Conservation (phyloP, 2,329 filamentous ascomycete genomes). For the Alternaria sp. region DNA sequence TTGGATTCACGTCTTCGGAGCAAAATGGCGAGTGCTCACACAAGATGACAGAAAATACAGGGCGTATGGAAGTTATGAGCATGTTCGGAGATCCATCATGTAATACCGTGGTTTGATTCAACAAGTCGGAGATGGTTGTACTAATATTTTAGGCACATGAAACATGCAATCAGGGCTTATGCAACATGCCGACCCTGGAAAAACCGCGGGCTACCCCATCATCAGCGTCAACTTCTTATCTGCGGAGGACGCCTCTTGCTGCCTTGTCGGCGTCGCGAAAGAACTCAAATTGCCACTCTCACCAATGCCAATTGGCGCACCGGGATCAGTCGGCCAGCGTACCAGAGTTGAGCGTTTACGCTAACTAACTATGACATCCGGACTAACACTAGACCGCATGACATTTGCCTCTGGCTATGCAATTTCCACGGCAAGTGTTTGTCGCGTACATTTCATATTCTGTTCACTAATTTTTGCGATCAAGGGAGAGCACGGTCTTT, state of each 20-base stretch:
- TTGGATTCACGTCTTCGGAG: background rate
- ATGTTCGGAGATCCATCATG: constrained; percentile 1
- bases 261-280: constrained; percentile 1
- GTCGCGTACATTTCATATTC: background rate
- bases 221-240: background rate
- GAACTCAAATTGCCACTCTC: constrained; percentile 3
- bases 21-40: background rate
- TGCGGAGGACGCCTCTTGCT: background rate
- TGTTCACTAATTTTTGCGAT: background rate
- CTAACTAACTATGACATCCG: background rate
- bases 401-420: background rate
- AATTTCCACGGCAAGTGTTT: background rate
- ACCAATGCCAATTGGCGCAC: background rate
- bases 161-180: background rate
- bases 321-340: constrained; percentile 5
- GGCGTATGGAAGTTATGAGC: background rate
- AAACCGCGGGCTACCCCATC: background rate
- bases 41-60: background rate
- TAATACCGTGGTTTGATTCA: constrained; percentile 11
- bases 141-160: background rate
- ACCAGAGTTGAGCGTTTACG: constrained; percentile 1
- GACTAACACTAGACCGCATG: background rate
- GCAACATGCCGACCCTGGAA: background rate
- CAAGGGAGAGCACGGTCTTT: background rate
- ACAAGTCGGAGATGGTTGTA: background rate